phyloP scores from a whole-genome alignment of 2,329 filamentous ascomycete genomes.

The Didymella pomorum region DNA sequence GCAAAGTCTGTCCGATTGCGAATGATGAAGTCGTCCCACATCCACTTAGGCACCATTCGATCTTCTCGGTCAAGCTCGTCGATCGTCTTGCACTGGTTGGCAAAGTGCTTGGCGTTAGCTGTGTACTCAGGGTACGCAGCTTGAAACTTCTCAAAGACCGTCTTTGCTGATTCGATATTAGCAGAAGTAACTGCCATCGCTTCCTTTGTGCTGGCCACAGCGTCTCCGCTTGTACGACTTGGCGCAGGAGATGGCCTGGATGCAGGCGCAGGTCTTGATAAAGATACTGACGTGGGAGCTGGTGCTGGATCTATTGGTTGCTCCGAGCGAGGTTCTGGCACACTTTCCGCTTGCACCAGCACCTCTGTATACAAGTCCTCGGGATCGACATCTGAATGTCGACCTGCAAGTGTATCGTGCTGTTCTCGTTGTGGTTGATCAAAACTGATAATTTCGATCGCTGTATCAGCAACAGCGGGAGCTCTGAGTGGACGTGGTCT shows the following conservation, averaged over 20 bases:
- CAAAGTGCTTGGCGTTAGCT: slow-evolving; percentile 44
- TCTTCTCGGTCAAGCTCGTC: slow-evolving; percentile 39
- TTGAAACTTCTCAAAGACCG: slow-evolving; percentile 41
- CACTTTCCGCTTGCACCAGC: background rate
- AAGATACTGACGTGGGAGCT: background rate
- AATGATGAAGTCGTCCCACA: slow-evolving; percentile 53
- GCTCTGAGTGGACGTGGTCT: background rate
- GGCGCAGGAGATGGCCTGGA: background rate
- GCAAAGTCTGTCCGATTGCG: slow-evolving; percentile 46
- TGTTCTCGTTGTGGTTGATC: background rate
- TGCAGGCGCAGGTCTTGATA: background rate
- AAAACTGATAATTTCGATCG: background rate
- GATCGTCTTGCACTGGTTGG: slow-evolving; percentile 41
- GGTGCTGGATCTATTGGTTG: background rate
- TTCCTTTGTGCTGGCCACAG: background rate
- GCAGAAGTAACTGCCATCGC: background rate
- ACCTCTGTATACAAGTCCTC: background rate
- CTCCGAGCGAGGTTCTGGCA: background rate
- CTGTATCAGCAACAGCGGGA: background rate
- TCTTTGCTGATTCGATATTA: background rate
- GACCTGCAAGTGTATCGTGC: background rate
- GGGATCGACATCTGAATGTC: too few species aligned
- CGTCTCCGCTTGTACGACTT: background rate
- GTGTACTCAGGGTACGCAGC: slow-evolving; percentile 48
- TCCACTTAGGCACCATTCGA: slow-evolving; percentile 47